These are phyloP conservation scores for Theobroma grandiflorum DNA, from an alignment of 441 rosid species.

Conservation along the genomic window DNA sequence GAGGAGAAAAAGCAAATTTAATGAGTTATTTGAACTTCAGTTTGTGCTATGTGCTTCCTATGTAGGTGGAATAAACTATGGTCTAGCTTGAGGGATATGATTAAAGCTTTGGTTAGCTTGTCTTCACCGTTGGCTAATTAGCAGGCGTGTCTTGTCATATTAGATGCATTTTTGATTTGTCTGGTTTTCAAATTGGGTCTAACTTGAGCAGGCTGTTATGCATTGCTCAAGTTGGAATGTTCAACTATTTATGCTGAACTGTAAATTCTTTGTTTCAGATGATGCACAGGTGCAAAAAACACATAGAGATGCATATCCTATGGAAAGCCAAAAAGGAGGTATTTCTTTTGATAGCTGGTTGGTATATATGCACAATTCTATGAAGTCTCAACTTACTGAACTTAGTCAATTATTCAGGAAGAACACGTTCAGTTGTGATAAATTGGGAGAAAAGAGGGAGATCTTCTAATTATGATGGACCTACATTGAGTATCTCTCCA, in stretches of 20 bases:
- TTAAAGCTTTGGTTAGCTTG: background rate
- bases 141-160: background rate
- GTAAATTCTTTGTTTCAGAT: conserved; percentile 56
- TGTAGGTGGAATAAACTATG: background rate
- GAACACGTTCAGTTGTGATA: conserved; percentile 61
- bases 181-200: background rate
- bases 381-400: conserved; percentile 28
- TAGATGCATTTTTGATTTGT: conserved; percentile 11
- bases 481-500: conserved; percentile 53
- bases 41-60: background rate
- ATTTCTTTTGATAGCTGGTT: conserved; percentile 29
- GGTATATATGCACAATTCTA: conserved; percentile 25
- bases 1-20: background rate
- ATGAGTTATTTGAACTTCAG: background rate
- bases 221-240: conserved; percentile 10
- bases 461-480: conserved; percentile 62
- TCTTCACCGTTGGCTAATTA: conserved; percentile 7
- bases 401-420: conserved; percentile 56
- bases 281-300: conserved; percentile 58
- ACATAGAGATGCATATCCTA: conserved; percentile 55
- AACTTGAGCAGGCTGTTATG: background rate
- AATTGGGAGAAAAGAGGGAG: conserved; percentile 89
- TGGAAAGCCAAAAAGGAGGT: conserved; percentile 81
- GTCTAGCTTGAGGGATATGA: background rate
- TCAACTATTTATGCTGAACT: conserved; percentile 27